A percentile compares a stretch with the other conserved stretches of the same genome.
These are phyloP conservation scores for Dictyostelium intermedium DNA, from an alignment of 78 protist genomes.

Conservation along the genomic window DNA sequence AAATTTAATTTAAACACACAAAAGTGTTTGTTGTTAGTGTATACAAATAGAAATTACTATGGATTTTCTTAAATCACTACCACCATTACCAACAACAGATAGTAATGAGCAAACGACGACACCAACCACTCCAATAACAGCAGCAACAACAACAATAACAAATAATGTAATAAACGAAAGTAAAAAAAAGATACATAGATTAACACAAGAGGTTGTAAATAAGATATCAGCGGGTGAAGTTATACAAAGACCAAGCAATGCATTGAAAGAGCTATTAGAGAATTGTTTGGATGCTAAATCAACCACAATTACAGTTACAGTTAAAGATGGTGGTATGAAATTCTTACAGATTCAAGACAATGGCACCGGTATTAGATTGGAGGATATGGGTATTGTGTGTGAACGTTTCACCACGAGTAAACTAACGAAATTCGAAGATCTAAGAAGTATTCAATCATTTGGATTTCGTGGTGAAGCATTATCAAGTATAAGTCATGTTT, in stretches of 20 bases:
- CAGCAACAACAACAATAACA: background rate
- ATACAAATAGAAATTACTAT: background rate
- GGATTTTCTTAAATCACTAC: background rate
- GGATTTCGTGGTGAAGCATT: slow-evolving; percentile 98
- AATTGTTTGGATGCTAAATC: slow-evolving; percentile 96
- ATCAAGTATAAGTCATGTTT: slow-evolving; percentile 95
- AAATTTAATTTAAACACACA: too few species aligned
- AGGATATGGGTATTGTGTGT: slow-evolving; percentile 94
- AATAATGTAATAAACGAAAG: background rate
- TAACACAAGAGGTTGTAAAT: slow-evolving; percentile 91
- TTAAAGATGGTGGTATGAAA: slow-evolving; percentile 93
- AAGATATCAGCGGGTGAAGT: slow-evolving; percentile 98
- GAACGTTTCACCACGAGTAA: slow-evolving; percentile 96
- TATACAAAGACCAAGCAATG: slow-evolving; percentile 88
- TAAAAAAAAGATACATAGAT: slow-evolving; percentile 74
- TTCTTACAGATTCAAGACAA: slow-evolving; percentile 92
- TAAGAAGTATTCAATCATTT: slow-evolving; percentile 85
- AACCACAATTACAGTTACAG: slow-evolving; percentile 83
- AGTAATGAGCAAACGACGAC: too few species aligned
- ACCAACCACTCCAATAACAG: background rate
- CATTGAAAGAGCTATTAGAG: slow-evolving; percentile 95
- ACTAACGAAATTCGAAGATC: slow-evolving; percentile 90
- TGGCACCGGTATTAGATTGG: slow-evolving; percentile 94
- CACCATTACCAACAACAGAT: background rate
- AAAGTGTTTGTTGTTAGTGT: too few species aligned